Conservation (phyloP, 148 eudicot genomes). For the Silene conica region DNA sequence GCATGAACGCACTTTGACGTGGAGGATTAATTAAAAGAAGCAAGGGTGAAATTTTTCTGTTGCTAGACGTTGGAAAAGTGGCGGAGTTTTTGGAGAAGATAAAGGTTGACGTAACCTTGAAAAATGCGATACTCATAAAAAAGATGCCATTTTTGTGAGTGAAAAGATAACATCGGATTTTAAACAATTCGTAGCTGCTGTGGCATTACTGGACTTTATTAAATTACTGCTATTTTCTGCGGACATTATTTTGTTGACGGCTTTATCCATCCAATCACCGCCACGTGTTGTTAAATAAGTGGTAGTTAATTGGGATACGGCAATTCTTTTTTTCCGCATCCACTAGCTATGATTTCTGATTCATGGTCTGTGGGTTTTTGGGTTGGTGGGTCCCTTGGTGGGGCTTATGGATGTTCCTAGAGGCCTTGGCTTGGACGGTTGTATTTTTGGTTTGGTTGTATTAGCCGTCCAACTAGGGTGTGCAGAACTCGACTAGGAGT, state of each 20-base stretch:
- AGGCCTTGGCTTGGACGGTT: slow-evolving; percentile 1
- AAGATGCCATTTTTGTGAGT: background rate
- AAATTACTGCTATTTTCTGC: slow-evolving; percentile 4
- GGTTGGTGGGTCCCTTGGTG: background rate
- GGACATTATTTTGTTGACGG: background rate
- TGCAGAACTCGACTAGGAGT: too few relatives aligned
- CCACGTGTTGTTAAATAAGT: slow-evolving; percentile 15
- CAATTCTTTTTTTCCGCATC: background rate
- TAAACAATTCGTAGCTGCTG: slow-evolving; percentile 1
- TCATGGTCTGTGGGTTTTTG: background rate
- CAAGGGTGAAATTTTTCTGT: slow-evolving; percentile 1
- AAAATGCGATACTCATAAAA: background rate
- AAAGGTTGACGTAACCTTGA: background rate
- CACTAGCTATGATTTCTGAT: background rate
- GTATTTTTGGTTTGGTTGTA: background rate
- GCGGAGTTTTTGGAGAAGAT: slow-evolving; percentile 8
- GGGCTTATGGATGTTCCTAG: too few relatives aligned
- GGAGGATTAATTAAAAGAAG: slow-evolving; percentile 7
- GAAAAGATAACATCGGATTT: background rate
- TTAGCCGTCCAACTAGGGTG: background rate
- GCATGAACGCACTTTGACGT: too few relatives aligned
- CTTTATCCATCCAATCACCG: background rate
- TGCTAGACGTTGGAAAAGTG: slow-evolving; percentile 18
- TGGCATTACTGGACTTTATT: background rate
- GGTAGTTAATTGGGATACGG: background rate